Evolutionary conservation across 208 protist species (phyloP), one percentile per base, ranked within the genome.

Genomic region (Trypanosoma lewisi): DNA sequence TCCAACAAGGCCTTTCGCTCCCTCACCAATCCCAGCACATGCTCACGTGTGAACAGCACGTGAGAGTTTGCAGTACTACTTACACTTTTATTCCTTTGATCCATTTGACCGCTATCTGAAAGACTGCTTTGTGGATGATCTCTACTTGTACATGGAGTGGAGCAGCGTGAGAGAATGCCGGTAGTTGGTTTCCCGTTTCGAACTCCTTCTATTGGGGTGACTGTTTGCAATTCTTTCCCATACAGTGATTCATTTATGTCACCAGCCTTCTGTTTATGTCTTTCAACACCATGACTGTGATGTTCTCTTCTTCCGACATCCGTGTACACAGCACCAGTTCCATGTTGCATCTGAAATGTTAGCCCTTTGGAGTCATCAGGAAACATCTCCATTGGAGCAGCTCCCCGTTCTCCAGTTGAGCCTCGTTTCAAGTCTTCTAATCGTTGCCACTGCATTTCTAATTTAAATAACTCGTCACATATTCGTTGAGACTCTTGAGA

Each of bases 381-480:
- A 17, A 52, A 16, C 3, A 62, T 37, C 37, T 69, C 63, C 7
- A 69, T 34, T 5, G 63, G 63, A 9, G 58, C 36, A 28, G 39
- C 63, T 27, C 33, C 33, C 31, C 12, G 37, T 51, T 52, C 69
- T 45, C 39, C 69, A 27, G 48, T 69, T 41, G 55, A 63, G 63
- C 45, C 52, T n/a, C 39, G 37, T 44, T 85, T 77, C 37, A 85
- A 50, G 55, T 80, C 72, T 61, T 87, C 80, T 61, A 93, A 66
- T 4, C 83, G 80, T 51, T 77, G 67, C 84, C 84, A 94, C 70
- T 89, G 87, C 53, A 69, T 76, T 58, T 94, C 87, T 19, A 94
- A 60, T 53, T 70, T 52, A n/a, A 81, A 56, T 60, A 94, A 62
- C 41, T 91, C 75, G 0, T 70, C 39, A 5, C 58, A 42, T 56